Conservation (phyloP, 1,139 yeast genomes). For the Oligophagozyma castellii region DNA sequence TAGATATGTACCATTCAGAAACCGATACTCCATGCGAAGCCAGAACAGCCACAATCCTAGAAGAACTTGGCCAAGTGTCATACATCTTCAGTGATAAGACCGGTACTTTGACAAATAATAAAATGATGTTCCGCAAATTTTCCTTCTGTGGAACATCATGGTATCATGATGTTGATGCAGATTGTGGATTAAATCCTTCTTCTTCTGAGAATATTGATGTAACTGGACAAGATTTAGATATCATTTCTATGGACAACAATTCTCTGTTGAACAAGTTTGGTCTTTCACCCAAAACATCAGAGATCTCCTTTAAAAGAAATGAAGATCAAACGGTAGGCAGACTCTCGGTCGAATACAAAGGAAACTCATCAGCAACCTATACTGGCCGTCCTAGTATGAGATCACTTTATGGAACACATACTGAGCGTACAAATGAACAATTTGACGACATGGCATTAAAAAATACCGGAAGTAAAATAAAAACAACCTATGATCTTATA, state of each 20-base stretch:
- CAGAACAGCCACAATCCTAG: slow-evolving; percentile 87
- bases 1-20: slow-evolving; percentile 83
- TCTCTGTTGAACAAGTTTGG: slow-evolving; percentile 7
- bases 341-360: slow-evolving; percentile 28
- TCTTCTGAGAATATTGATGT: slow-evolving; percentile 5
- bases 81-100: slow-evolving; percentile 93
- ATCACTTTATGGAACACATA: slow-evolving; percentile 15
- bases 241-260: slow-evolving; percentile 11
- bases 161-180: slow-evolving; percentile 56
- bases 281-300: slow-evolving; percentile 2
- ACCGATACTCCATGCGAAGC: slow-evolving; percentile 90
- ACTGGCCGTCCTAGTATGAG: slow-evolving; percentile 44
- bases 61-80: slow-evolving; percentile 93
- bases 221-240: slow-evolving; percentile 6
- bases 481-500: slow-evolving; percentile 50
- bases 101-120: slow-evolving; percentile 87
- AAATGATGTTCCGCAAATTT: slow-evolving; percentile 75
- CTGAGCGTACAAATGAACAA: slow-evolving; percentile 28
- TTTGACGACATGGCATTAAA: slow-evolving; percentile 20
- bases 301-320: neutral
- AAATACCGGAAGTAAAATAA: slow-evolving; percentile 13
- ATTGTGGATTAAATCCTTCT: slow-evolving; percentile 2
- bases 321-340: slow-evolving; percentile 5
- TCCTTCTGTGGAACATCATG: slow-evolving; percentile 82
- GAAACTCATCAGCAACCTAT: slow-evolving; percentile 26